Percentiles rank a stretch among this genome's conserved stretches.
Evolutionary conservation across 148 eudicot genomes (phyloP).

Genomic region (Chenopodium album): DNA sequence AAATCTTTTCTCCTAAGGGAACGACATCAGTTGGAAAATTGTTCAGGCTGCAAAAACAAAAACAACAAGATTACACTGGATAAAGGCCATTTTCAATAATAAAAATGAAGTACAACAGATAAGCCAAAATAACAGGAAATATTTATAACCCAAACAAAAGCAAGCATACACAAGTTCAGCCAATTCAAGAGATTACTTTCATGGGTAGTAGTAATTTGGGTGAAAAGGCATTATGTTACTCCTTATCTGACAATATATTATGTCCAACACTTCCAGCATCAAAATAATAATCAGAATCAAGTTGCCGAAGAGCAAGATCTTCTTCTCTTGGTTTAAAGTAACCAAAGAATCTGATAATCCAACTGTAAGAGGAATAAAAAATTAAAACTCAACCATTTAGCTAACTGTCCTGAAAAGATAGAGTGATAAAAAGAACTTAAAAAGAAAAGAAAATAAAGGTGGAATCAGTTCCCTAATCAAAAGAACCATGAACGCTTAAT

Average conservation of each 20-base stretch:
- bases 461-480: too few relatives aligned
- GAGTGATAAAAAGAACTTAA: neutral
- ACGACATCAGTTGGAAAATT: slow-evolving; percentile 46
- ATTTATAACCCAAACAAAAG: neutral
- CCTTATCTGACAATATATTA: slow-evolving; percentile 44
- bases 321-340: slow-evolving; percentile 96
- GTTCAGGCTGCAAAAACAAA: slow-evolving; percentile 16
- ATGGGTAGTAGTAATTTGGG: neutral
- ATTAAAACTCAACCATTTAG: slow-evolving; percentile 5
- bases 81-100: neutral
- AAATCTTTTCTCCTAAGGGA: slow-evolving; percentile 38
- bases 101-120: too few relatives aligned
- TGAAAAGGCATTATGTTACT: slow-evolving; percentile 36
- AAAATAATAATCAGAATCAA: slow-evolving; percentile 98
- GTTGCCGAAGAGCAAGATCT: slow-evolving; percentile 95
- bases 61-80: slow-evolving; percentile 3
- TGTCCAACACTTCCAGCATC: slow-evolving; percentile 90
- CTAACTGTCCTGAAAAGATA: neutral
- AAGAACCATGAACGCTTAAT: too few relatives aligned
- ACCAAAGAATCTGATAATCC: slow-evolving; percentile 78
- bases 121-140: too few relatives aligned
- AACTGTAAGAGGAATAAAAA: slow-evolving; percentile 6
- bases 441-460: too few relatives aligned
- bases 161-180: slow-evolving; percentile 3
- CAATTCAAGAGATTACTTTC: neutral